Evolutionary conservation across 2,329 filamentous ascomycete genomes (phyloP).

Genomic region (Monascus ruber): DNA sequence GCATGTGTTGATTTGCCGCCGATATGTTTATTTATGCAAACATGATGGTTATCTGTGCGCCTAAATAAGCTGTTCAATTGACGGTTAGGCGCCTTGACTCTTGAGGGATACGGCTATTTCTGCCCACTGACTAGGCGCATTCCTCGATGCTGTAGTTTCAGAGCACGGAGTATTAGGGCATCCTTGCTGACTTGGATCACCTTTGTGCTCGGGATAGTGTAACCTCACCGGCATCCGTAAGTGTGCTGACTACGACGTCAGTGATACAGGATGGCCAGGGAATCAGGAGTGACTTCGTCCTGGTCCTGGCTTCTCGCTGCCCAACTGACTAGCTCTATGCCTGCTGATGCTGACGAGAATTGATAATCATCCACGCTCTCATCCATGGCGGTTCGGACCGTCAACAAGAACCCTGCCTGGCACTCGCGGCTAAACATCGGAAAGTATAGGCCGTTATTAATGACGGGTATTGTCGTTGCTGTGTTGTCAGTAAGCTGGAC

Average conservation of each 20-base stretch:
- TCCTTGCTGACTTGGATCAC: not conserved
- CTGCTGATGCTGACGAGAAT: not conserved
- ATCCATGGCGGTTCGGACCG: not conserved
- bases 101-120: not conserved
- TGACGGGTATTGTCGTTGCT: not conserved
- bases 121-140: not conserved
- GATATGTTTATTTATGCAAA: not conserved
- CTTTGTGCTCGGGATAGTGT: not conserved
- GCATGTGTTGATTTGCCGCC: not conserved
- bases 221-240: not conserved
- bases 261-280: not conserved
- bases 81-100: not conserved
- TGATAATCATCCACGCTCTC: not conserved
- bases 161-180: not conserved
- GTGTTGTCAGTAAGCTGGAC: not conserved
- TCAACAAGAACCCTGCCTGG: not conserved
- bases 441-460: not conserved
- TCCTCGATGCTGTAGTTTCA: not conserved
- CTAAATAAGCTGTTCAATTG: not conserved
- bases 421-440: too few relatives aligned
- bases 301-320: not conserved
- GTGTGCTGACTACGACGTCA: not conserved
- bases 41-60: not conserved
- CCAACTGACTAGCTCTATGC: not conserved
- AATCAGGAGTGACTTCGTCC: not conserved